These are phyloP conservation scores for Oidiodendron maius DNA, from an alignment of 495 filamentous ascomycete genomes.

Conservation along the genomic window DNA sequence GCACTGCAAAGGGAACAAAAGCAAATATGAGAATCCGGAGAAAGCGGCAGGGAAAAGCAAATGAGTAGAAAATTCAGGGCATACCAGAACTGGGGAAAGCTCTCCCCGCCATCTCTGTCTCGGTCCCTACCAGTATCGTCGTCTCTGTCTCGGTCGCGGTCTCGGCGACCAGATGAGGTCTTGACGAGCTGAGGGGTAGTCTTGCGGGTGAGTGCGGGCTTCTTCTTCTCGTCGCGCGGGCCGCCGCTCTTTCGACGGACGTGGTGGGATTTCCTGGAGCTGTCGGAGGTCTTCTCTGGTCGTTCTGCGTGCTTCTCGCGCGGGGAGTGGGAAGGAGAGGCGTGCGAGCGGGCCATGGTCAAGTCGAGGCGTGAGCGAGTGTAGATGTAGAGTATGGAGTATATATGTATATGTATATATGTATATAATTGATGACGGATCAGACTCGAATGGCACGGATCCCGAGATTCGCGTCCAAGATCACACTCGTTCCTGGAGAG, in stretches of 20 bases:
- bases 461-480: too few relatives aligned
- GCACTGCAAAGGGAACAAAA: too few relatives aligned
- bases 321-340: not conserved
- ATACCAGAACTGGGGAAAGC: slow-evolving; percentile 24
- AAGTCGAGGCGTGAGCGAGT: too few relatives aligned
- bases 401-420: too few relatives aligned
- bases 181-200: slow-evolving; percentile 15
- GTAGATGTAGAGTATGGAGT: too few relatives aligned
- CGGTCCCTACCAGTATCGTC: slow-evolving; percentile 10
- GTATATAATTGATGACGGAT: too few relatives aligned
- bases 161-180: not conserved
- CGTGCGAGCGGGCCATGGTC: not conserved
- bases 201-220: slow-evolving; percentile 12
- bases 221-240: slow-evolving; percentile 15
- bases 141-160: slow-evolving; percentile 14
- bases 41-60: not conserved
- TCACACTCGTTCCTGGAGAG: too few relatives aligned
- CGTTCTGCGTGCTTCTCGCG: not conserved
- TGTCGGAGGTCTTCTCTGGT: not conserved
- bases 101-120: slow-evolving; percentile 20
- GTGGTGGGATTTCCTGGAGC: not conserved
- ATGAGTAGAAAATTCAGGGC: slow-evolving; percentile 7
- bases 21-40: too few relatives aligned
- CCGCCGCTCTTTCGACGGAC: not conserved
- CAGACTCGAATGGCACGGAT: too few relatives aligned